Base-by-base conservation (phyloP, 108 stramenopile genomes). In the Cyclostephanos invisitatus region DNA sequence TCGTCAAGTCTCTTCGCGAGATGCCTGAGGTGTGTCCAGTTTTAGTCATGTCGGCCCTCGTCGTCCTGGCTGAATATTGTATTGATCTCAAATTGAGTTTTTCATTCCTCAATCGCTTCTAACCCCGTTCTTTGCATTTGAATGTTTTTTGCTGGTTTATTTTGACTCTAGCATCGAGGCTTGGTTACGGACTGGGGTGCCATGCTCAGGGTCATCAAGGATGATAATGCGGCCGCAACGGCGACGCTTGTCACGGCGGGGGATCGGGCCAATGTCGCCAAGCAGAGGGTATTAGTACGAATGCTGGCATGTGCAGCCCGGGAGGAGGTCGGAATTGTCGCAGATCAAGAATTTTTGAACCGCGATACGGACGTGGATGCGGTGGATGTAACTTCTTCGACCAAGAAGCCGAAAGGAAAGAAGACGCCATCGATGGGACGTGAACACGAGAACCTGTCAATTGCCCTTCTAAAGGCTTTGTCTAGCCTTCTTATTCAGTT, bases 161-260 rank as follows among this genome's bases (percentile, higher is more conserved):
- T 46, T 14, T 15, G 44, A 46, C 44, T 46, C 44, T 14, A 54
- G 67, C 86, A 92, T 68, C 64, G 68, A 9, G 49, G 62, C 21
- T 67, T 96, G 49, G 77, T 86, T 14, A 84, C 82, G 22, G 86
- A 87, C 64, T 93, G 89, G 90, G 73, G 83, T 49, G 88, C 89
- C 70, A 83, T 93, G 83, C 77, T 96, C 8, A 68, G 85, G 49
- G 89, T 88, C 25, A 87, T 93, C 67, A 73, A 75, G 28, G 86
- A 84, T 21, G 92, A 89, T 59, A 74, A 78, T 57, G 72, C 81
- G 1, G 78, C 81, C 35, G 57, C 74, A 54, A 84, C 74, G 11
- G 60, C 62, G 25, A 59, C 50, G 21, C 67, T 69, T 25, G 58
- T 68, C 22, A 60, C 56, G 32, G 82, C 83, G n/a, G 72, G 73